phyloP scores from a whole-genome alignment of 1,284 basidiomycete species.

The Schizophyllum commune region DNA sequence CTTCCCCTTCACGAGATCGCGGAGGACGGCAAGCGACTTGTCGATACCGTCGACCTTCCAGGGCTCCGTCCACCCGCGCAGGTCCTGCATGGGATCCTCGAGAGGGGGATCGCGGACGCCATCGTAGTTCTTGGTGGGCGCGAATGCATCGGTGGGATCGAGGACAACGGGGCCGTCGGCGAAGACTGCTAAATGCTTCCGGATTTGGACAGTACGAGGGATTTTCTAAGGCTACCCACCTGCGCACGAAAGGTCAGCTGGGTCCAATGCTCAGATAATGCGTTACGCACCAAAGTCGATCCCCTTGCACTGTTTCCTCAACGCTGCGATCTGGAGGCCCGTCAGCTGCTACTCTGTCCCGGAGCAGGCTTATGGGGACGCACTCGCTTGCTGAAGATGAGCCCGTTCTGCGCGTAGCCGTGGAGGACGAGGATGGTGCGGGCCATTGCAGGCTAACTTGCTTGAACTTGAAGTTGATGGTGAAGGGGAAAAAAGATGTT shows the following conservation, averaged over 20 bases:
- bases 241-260: background rate
- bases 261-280: background rate
- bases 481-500: too few relatives aligned
- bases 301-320: constrained; percentile 61
- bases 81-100: constrained; percentile 12
- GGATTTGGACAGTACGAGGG: background rate
- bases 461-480: too few relatives aligned
- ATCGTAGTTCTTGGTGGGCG: constrained; percentile 19
- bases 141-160: constrained; percentile 60
- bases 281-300: constrained; percentile 57
- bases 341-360: constrained; percentile 8
- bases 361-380: constrained; percentile 16
- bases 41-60: constrained; percentile 50
- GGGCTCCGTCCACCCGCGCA: constrained; percentile 38
- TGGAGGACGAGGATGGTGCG: background rate
- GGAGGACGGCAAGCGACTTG: constrained; percentile 13
- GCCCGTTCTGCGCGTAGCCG: constrained; percentile 56
- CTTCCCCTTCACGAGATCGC: constrained; percentile 10
- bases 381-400: constrained; percentile 75
- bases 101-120: background rate
- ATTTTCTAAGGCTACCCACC: background rate
- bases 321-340: constrained; percentile 53
- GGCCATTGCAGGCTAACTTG: background rate
- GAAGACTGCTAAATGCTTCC: constrained; percentile 48
- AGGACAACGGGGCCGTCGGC: constrained; percentile 76